Evolutionary conservation across 306 rosid species (phyloP).

Genomic region (Cicer yamashitae): DNA sequence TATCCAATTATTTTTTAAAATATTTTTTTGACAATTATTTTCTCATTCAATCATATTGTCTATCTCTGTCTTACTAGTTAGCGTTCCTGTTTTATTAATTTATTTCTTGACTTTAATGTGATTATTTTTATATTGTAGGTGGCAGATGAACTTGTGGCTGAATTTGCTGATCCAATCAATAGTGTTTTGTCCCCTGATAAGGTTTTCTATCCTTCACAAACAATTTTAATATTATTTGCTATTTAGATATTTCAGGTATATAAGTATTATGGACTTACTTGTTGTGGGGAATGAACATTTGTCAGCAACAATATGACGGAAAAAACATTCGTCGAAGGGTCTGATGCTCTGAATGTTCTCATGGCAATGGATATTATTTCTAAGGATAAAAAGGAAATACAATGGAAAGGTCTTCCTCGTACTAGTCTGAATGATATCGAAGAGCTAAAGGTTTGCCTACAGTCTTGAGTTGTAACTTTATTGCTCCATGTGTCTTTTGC

Average conservation of each 20-base stretch:
- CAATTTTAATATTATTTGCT: slow-evolving; percentile 30
- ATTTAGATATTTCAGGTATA: slow-evolving; percentile 7
- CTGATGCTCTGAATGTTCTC: slow-evolving; percentile 97
- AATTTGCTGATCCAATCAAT: slow-evolving; percentile 83
- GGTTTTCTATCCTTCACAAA: slow-evolving; percentile 55
- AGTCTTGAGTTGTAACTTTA: slow-evolving; percentile 10
- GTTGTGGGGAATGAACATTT: slow-evolving; percentile 40
- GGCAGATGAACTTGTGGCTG: slow-evolving; percentile 99
- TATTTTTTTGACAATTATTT: background rate
- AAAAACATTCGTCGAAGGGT: slow-evolving; percentile 96
- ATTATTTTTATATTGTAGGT: slow-evolving; percentile 62
- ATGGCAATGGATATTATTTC: slow-evolving; percentile 97
- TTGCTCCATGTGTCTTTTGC: slow-evolving; percentile 15
- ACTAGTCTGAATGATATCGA: slow-evolving; percentile 85
- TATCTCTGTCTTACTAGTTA: background rate
- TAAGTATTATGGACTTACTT: slow-evolving; percentile 28
- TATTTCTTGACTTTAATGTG: slow-evolving; percentile 34
- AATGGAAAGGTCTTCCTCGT: slow-evolving; percentile 98
- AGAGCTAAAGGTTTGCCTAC: slow-evolving; percentile 81
- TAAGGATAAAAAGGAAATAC: slow-evolving; percentile 97
- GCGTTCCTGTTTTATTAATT: slow-evolving; percentile 4
- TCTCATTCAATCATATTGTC: background rate
- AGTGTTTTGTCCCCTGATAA: slow-evolving; percentile 83
- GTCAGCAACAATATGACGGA: slow-evolving; percentile 98
- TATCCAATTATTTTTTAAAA: background rate